phyloP scores from a whole-genome alignment of 352 stramenopile genomes.

The Thalassiosira mediterranea region DNA sequence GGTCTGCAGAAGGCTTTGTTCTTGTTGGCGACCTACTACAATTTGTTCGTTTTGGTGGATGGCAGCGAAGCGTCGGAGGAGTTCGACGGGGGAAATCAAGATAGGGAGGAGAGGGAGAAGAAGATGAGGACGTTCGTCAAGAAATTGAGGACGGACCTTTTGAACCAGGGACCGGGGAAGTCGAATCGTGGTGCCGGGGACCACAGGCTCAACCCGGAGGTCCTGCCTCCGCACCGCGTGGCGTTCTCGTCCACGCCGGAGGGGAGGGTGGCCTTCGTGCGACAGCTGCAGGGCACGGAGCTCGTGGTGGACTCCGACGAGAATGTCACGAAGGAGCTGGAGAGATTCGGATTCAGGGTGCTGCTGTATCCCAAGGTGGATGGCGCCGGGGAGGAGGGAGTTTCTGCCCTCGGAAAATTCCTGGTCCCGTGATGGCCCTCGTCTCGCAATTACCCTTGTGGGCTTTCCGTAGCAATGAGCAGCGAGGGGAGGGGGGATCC shows the following conservation, averaged over 20 bases:
- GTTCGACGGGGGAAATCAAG: background rate
- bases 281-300: constrained; percentile 55
- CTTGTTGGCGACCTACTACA: constrained; percentile 64
- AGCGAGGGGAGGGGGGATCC: too few relatives aligned
- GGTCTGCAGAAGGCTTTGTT: constrained; percentile 40
- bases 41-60: constrained; percentile 60
- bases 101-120: background rate
- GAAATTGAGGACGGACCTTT: too few relatives aligned
- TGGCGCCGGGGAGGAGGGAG: background rate
- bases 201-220: constrained; percentile 26
- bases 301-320: constrained; percentile 55
- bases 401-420: constrained; percentile 38
- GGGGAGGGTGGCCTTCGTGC: constrained; percentile 59
- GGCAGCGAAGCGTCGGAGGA: too few relatives aligned
- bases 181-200: constrained; percentile 6
- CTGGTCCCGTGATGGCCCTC: constrained; percentile 43
- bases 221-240: constrained; percentile 63
- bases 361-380: constrained; percentile 35
- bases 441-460: too few relatives aligned
- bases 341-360: constrained; percentile 65
- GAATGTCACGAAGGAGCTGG: constrained; percentile 44
- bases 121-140: background rate
- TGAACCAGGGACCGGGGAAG: too few relatives aligned
- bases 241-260: constrained; percentile 27
- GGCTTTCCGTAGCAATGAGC: too few relatives aligned